Evolutionary conservation across 1,139 yeast species (phyloP), one percentile per base, ranked within the genome.

Genomic region (Suhomyces bribrorum): DNA sequence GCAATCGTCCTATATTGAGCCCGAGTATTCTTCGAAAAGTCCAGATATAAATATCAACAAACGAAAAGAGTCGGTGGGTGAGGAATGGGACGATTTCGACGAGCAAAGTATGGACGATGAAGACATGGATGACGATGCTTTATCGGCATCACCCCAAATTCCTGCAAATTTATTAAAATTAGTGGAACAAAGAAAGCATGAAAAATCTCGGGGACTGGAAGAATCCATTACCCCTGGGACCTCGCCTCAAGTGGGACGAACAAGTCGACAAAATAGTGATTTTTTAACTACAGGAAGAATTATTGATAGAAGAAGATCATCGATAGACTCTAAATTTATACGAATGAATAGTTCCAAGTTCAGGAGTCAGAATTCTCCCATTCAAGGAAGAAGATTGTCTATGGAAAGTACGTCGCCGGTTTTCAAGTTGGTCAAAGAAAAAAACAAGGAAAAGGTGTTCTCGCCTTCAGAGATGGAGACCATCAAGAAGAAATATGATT

Each of bases 141-240:
- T 80, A 18, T 76, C 83, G 0, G 81, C 80, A 1, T 80, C 86
- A 3, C 87, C 87, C 0, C 85, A 81, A 49, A 81, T 81, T 4
- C 87, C 87, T 0, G 79, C 77, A 29, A 77, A 78, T 36, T 60
- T 81, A 17, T 55, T 81, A 36, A 72, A 75, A 47, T 59, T 80
- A 45, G 85, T 75, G 9, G 86, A 81, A 48, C 63, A 66, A 49
- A 57, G 80, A 29, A 77, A 73, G 48, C 69, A 63, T 40, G 63
- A 61, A 53, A 66, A 52, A 35, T 40, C 45, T 6, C 38, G 49
- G 26, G 46, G 45, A 16, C 44, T 52, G 13, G 52, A 47, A 14
- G 52, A 47, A 22, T 46, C 44, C 26, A 37, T 52, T 3, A 62
- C 69, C 2, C 71, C 73, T 3, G 64, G 69, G 2, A 54, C 68